Evolutionary conservation across 2,329 filamentous ascomycete species (phyloP), one percentile per base, ranked within the genome.

Genomic region (Talaromyces verruculosus): DNA sequence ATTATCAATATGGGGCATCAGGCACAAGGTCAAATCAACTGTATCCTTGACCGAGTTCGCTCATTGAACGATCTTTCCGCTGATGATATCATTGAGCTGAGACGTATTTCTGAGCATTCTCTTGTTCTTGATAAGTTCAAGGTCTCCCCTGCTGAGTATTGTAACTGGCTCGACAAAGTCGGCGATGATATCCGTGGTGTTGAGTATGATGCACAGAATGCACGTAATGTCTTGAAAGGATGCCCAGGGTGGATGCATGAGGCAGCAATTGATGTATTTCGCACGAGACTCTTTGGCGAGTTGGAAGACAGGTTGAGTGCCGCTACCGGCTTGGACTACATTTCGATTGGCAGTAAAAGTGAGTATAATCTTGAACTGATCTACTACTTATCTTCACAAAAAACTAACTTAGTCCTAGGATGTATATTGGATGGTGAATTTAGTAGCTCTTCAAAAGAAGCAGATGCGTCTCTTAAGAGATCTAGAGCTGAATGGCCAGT

Each of bases 31-130:
- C 25, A 35, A 55, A 65, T 61, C 17, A 25, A 57, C 10, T 28
- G 15, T 13, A 65, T 65, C 5, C 63, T 65, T 55, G 17, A 57
- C 47, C 33, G 45, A 43, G 19, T 55, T 55, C 57, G 19, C n/a
- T 45, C 57, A 55, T 35, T 65, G 22, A 57, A 65, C n/a, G 57
- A 61, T 43, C 57, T 65, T 47, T 57, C 57, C 2, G 45, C 25
- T 15, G 47, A 57, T 15, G 37, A 61, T 55, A 25, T 61, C 3
- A 17, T 17, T 47, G 37, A 65, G 45, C 33, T 61, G 28, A 61
- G 47, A 28, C 1, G 10, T 47, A 2, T 47, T 45, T 61, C 63
- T 61, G 47, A 57, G 57, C 25, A 28, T 22, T 65, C 63, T 35
- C 17, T 65, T 61, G 11, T 61, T 37, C 33, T 65, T 22, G 17